Percentiles rank a stretch among this genome's conserved stretches.
These are phyloP conservation scores for Hymenoscyphus salicellus DNA, from an alignment of 2,329 filamentous ascomycete genomes.

Conservation along the genomic window DNA sequence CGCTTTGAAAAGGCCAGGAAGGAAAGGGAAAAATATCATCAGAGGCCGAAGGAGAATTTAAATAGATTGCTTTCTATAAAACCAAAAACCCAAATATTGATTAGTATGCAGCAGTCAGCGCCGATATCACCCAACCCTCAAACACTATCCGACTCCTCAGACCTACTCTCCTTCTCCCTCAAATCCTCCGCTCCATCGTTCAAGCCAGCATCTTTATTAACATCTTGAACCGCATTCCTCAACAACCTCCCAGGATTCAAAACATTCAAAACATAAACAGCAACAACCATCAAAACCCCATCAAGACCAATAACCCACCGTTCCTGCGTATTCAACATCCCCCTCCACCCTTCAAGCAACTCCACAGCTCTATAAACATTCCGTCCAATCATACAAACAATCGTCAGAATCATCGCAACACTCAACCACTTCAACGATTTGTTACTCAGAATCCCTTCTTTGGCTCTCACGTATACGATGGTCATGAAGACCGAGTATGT, in stretches of 20 bases:
- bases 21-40: too few species aligned
- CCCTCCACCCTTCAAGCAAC: conserved; percentile 42
- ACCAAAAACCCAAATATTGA: too few species aligned
- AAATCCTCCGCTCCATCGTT: not conserved
- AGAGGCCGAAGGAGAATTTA: too few species aligned
- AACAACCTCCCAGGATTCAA: conserved; percentile 13
- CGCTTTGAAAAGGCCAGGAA: too few species aligned
- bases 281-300: conserved; percentile 41
- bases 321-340: conserved; percentile 44
- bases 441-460: conserved; percentile 37
- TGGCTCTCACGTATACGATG: conserved; percentile 37
- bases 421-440: conserved; percentile 35
- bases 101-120: not conserved
- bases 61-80: too few species aligned
- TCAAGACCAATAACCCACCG: conserved; percentile 44
- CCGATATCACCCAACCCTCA: not conserved
- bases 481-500: conserved; percentile 44
- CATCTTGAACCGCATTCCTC: not conserved
- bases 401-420: conserved; percentile 37
- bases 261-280: conserved; percentile 37
- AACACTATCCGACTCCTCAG: not conserved
- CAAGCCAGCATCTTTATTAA: not conserved
- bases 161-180: not conserved
- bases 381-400: conserved; percentile 43
- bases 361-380: conserved; percentile 47